These are phyloP conservation scores for Zymoseptoria pseudotritici DNA, from an alignment of 2,329 filamentous ascomycete genomes.

Conservation along the genomic window DNA sequence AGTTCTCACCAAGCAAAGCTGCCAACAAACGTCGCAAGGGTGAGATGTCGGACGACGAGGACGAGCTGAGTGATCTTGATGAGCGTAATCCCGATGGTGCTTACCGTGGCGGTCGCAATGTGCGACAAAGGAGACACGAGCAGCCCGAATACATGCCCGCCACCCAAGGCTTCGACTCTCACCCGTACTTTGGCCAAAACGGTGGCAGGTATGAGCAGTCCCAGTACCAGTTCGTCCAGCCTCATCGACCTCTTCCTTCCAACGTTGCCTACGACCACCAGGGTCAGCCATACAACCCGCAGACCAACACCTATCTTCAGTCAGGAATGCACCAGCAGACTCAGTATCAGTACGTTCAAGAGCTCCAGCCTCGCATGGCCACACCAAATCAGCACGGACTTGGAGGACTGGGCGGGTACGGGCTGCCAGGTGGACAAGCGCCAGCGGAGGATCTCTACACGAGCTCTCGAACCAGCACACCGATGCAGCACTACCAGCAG, in stretches of 20 bases:
- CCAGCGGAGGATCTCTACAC: constrained; percentile 23
- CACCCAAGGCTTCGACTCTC: constrained; percentile 25
- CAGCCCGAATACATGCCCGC: constrained; percentile 20
- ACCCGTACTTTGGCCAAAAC: constrained; percentile 27
- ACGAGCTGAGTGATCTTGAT: constrained; percentile 28
- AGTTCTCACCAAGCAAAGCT: constrained; percentile 78
- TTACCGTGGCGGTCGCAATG: constrained; percentile 23
- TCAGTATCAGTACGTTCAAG: constrained; percentile 23
- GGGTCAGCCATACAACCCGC: constrained; percentile 22
- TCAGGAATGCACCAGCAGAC: constrained; percentile 13
- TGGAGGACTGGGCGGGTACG: constrained; percentile 21
- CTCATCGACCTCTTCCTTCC: constrained; percentile 23
- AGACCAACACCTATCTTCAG: constrained; percentile 23
- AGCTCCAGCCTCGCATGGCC: constrained; percentile 20
- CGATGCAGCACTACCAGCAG: constrained; percentile 24
- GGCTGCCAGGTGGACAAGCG: constrained; percentile 26
- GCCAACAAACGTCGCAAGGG: constrained; percentile 44
- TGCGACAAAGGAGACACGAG: constrained; percentile 18
- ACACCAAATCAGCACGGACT: constrained; percentile 14
- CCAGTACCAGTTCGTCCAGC: constrained; percentile 24
- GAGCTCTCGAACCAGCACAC: constrained; percentile 23
- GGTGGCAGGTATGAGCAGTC: constrained; percentile 21
- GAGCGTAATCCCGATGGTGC: constrained; percentile 28
- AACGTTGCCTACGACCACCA: constrained; percentile 25
- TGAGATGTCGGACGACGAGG: constrained; percentile 28